Base-by-base conservation (phyloP, 225 moss, liverwort and hornwort species). In the Marchantia polymorpha region DNA sequence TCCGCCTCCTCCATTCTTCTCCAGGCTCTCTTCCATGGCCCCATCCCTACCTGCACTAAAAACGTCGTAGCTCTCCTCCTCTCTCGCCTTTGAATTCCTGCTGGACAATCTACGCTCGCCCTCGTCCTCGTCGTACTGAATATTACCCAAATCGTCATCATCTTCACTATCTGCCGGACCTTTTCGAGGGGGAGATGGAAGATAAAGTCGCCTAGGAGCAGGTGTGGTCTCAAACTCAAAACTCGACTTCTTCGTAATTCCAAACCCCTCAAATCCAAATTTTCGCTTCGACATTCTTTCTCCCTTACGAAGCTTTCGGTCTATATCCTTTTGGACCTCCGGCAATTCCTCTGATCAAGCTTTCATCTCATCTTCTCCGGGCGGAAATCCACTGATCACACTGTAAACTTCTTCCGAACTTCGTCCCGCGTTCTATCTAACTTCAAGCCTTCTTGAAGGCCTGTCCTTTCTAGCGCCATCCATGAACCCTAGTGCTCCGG, bases 231-330 rank as follows among this genome's bases (percentile, higher is more conserved):
- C 95, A 76, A 91, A 91, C 82, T 95, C 97, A 79, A 93, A 99
- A 77, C 80, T 99, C 52, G 93, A 85, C 63, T 89, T 90, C 88
- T 92, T 99, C 69, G 77, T 85, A 52, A 95, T 95, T 64, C 94
- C 97, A 60, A 95, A 99, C 4, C 97, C 93, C 84, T 93, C 95
- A 50, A 95, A 95, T 64, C 93, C 95, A 74, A 91, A 90, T 87
- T 95, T 99, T 76, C 97, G 88, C 85, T 99, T 99, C 90, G 97
- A 99, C 97, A 99, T 90, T 11, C 54, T 26, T 76, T 61, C 76
- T 70, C 7, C 12, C 66, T 9, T 30, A 11, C 29, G 26, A 10
- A 14, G 8, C 3, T 39, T 39, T 39, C 39, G 39, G 39, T 39
- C 39, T 39, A 2, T 2, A 39, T 39, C 39, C 3, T 39, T 39